A percentile compares a stretch with the other conserved stretches of the same genome.
These are phyloP conservation scores for Saccharomyces hybrid DNA, from an alignment of 1,139 yeast species.

Conservation along the genomic window DNA sequence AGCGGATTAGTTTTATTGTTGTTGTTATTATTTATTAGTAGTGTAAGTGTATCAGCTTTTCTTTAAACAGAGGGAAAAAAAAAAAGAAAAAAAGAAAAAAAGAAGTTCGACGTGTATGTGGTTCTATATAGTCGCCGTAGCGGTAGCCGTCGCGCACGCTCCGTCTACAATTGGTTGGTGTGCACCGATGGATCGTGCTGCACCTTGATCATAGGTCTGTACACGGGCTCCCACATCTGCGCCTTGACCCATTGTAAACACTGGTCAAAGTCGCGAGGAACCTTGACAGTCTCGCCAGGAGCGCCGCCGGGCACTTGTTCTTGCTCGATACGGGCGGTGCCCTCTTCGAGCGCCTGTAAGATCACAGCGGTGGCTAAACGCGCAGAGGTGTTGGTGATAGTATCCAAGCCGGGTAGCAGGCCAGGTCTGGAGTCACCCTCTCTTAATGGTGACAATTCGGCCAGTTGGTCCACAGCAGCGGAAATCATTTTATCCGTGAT, in stretches of 20 bases:
- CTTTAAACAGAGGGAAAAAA: too few species aligned
- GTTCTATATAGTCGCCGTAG: too few species aligned
- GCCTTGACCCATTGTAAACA: constrained; percentile 84
- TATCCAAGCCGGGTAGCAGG: constrained; percentile 77
- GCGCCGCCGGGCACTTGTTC: constrained; percentile 38
- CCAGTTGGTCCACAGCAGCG: constrained; percentile 90
- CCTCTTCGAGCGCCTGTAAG: constrained; percentile 78
- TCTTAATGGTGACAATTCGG: constrained; percentile 67
- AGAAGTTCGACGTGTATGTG: neutral
- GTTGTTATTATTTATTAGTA: too few species aligned
- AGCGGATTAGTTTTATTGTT: too few species aligned
- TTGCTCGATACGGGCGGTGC: constrained; percentile 66
- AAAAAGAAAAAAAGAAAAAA: neutral
- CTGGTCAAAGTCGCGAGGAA: constrained; percentile 73
- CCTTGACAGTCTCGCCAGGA: constrained; percentile 54
- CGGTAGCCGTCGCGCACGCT: too few species aligned
- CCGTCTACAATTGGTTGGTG: constrained; percentile 52
- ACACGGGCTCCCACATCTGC: constrained; percentile 94
- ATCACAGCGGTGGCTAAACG: constrained; percentile 90
- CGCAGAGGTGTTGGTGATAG: constrained; percentile 81
- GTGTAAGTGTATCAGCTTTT: too few species aligned
- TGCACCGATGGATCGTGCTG: constrained; percentile 65
- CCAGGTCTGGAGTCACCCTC: constrained; percentile 75
- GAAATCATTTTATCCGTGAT: constrained; percentile 88
- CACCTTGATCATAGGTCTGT: constrained; percentile 79